These are phyloP conservation scores for Cordyceps javanica DNA, from an alignment of 2,329 filamentous ascomycete species.

Conservation along the genomic window DNA sequence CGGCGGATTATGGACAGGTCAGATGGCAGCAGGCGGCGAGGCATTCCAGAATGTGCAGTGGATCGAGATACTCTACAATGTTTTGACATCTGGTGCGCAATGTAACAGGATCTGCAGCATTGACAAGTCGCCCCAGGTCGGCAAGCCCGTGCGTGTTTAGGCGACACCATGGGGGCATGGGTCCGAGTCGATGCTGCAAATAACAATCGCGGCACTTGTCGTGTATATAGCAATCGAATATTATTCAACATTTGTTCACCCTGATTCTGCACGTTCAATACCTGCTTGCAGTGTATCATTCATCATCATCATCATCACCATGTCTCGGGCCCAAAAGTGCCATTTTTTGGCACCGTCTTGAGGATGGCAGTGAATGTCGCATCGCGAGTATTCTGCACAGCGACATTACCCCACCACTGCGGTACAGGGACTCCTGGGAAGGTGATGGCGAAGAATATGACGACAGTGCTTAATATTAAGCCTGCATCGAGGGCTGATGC, in stretches of 20 bases:
- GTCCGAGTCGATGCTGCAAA: neutral
- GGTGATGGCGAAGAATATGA: conserved; percentile 24
- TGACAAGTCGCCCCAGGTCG: conserved; percentile 30
- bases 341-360: conserved; percentile 18
- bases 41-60: conserved; percentile 54
- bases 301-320: conserved; percentile 20
- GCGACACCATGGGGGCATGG: neutral
- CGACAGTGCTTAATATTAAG: conserved; percentile 29
- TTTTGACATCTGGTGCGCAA: conserved; percentile 8
- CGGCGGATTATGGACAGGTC: conserved; percentile 50
- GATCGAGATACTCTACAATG: conserved; percentile 51
- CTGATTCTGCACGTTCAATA: too few species aligned
- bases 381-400: conserved; percentile 30
- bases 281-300: too few species aligned
- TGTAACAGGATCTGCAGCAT: conserved; percentile 35
- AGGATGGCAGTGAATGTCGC: conserved; percentile 18
- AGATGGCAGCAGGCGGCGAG: conserved; percentile 41
- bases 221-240: neutral
- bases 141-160: conserved; percentile 30
- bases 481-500: conserved; percentile 34
- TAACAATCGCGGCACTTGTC: neutral
- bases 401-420: conserved; percentile 48
- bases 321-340: conserved; percentile 26
- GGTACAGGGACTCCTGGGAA: conserved; percentile 31
- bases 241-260: neutral